Percentiles rank a stretch among this genome's conserved stretches.
Conservation (phyloP, 805 yeast genomes). For the Candida anglica region DNA sequence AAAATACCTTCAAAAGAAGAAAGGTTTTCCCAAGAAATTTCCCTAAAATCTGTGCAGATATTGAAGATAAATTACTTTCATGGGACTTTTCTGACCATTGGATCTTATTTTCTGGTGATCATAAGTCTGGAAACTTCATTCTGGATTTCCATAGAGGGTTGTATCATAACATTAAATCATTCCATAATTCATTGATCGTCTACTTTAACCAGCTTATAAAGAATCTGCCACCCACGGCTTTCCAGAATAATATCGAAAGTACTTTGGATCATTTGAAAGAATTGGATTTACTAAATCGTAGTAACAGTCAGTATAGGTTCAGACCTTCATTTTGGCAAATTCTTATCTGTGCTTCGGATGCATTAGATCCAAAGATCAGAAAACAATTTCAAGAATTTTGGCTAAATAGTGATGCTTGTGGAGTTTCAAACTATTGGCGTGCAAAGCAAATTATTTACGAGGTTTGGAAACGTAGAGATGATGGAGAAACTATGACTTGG, state of each 20-base stretch:
- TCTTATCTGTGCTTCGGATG: constrained; percentile 39
- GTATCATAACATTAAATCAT: constrained; percentile 31
- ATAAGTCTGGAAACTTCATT: constrained; percentile 18
- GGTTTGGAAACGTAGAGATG: constrained; percentile 43
- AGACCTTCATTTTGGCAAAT: constrained; percentile 48
- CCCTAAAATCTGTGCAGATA: constrained; percentile 52
- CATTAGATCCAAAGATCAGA: constrained; percentile 24
- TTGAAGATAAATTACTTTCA: constrained; percentile 44
- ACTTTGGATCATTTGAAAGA: constrained; percentile 33
- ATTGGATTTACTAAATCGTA: constrained; percentile 11
- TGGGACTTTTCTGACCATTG: constrained; percentile 43
- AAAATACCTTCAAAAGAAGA: constrained; percentile 37
- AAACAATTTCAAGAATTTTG: constrained; percentile 28
- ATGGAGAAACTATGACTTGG: constrained; percentile 39
- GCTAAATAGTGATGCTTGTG: constrained; percentile 20
- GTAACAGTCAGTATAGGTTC: constrained; percentile 15
- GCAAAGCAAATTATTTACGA: constrained; percentile 52
- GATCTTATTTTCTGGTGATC: constrained; percentile 25
- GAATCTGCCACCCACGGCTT: constrained; percentile 25
- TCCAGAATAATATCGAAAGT: constrained; percentile 31
- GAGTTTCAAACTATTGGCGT: constrained; percentile 45
- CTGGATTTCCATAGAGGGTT: constrained; percentile 39
- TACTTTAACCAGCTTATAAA: constrained; percentile 46
- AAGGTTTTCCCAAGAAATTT: constrained; percentile 49
- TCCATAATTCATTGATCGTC: constrained; percentile 41